These are phyloP conservation scores for Isoetes taiwanensis DNA, from an alignment of 75 land plant species.

Conservation along the genomic window DNA sequence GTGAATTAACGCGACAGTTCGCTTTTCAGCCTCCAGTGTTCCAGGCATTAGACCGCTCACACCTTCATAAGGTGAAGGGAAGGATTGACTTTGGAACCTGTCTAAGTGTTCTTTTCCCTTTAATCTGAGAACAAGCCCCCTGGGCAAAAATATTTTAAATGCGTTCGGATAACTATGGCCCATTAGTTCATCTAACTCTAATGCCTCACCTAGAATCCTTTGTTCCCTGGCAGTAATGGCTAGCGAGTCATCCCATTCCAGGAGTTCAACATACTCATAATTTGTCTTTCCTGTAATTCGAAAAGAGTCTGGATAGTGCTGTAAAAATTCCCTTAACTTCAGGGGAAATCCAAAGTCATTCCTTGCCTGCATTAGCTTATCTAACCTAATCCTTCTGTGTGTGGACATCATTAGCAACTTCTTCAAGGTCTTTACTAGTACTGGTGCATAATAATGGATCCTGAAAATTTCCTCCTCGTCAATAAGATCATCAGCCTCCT, in stretches of 20 bases:
- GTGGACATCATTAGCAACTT: no score
- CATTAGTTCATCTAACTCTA: conserved; percentile 11
- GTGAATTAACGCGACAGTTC: conserved; percentile 55
- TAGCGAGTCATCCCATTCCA: background rate
- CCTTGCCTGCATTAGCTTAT: no score
- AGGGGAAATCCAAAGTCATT: no score
- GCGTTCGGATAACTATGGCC: conserved; percentile 42
- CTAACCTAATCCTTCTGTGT: no score
- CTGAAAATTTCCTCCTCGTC: no score
- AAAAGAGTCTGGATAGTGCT: no score
- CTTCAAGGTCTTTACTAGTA: no score
- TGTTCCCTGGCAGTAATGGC: background rate
- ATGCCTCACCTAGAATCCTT: conserved; percentile 10
- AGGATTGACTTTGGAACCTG: background rate
- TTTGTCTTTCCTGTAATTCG: no score
- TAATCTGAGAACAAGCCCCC: conserved; percentile 46
- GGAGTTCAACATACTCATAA: no score
- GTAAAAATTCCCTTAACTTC: no score
- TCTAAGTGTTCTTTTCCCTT: conserved; percentile 19
- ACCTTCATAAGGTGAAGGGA: conserved; percentile 51
- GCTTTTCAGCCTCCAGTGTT: conserved; percentile 63
- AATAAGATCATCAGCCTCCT: no score
- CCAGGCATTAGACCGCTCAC: conserved; percentile 33
- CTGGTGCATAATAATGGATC: no score
- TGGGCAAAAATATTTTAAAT: conserved; percentile 38